These are phyloP conservation scores for Phytophthora brassicae DNA, from an alignment of 352 stramenopile species.

Conservation along the genomic window DNA sequence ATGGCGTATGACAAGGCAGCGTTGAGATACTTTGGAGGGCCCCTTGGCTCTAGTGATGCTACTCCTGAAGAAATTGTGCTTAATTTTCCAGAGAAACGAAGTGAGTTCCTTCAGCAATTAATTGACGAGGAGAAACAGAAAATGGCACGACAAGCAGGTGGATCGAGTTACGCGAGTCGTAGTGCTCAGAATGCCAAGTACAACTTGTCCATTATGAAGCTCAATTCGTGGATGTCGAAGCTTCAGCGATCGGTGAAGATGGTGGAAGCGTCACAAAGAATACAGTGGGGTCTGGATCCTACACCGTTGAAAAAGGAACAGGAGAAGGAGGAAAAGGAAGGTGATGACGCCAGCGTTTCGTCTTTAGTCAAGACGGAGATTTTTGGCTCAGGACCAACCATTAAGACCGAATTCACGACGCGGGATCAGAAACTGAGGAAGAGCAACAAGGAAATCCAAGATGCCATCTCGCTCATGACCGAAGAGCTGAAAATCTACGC, in stretches of 20 bases:
- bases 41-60: conserved; percentile 39
- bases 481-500: conserved; percentile 75
- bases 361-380: conserved; percentile 51
- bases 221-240: conserved; percentile 72
- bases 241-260: conserved; percentile 77
- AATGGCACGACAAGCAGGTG: conserved; percentile 24
- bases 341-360: conserved; percentile 7
- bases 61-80: conserved; percentile 55
- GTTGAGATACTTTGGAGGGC: conserved; percentile 70
- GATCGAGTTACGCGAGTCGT: conserved; percentile 45
- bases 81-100: conserved; percentile 76
- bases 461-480: conserved; percentile 60
- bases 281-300: conserved; percentile 54
- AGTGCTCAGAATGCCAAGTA: conserved; percentile 72
- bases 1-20: conserved; percentile 84
- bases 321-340: conserved; percentile 28
- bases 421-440: conserved; percentile 71
- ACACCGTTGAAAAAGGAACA: conserved; percentile 28
- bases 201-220: conserved; percentile 76
- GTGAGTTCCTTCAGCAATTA: conserved; percentile 59
- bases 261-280: conserved; percentile 71
- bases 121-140: conserved; percentile 68
- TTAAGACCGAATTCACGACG: conserved; percentile 78
- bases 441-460: conserved; percentile 53
- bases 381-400: conserved; percentile 58